Base-by-base conservation (phyloP, 129 eudicot genomes). In the Helianthus tuberosus region DNA sequence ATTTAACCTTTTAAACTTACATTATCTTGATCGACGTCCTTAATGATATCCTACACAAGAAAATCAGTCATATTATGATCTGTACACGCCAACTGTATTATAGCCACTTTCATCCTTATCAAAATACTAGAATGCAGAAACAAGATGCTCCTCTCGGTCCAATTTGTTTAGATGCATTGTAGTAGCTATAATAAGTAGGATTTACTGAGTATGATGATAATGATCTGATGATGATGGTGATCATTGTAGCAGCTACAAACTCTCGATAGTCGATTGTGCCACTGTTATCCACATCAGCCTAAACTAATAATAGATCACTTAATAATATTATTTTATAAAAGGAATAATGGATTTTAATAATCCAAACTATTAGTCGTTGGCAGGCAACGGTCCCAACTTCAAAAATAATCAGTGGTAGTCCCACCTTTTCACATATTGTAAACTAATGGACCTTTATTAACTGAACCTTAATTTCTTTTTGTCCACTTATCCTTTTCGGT, bases 1-100 rank as follows among this genome's bases (percentile, higher is more conserved):
- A 43, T 66, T 68, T 32, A 29, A 64, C 13, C 39, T 1, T 32
- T 36, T 54, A n/a, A 67, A 84, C 94, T 85, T 89, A 92, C 98
- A 69, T 92, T 92, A 86, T 92, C 93, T 82, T 92, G 96, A 80
- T 92, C 98, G 57, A 86, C 96, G 85, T 92, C 98, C 72, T 72
- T 87, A 71, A 92, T 89, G 52, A 92, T 84, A 79, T 92, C 98
- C 62, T 92, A 96, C 51, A 89, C 84, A 25, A 36, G 72, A 66
- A 81, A 84, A 82, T 92, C 90, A 11, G 86, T 82, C 91, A 89
- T 86, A 71, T 84, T 82, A 46, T 87, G 96, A 70, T 92, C 98
- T 12, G 69, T 73, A 61, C 98, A 92, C 20, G 96, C 98, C 98
- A 73, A 89, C 82, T 1, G 98, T 79, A 64, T 63, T 70, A 47